Evolutionary conservation across 1,139 yeast species (phyloP).

Genomic region (Kodamaea arcana): DNA sequence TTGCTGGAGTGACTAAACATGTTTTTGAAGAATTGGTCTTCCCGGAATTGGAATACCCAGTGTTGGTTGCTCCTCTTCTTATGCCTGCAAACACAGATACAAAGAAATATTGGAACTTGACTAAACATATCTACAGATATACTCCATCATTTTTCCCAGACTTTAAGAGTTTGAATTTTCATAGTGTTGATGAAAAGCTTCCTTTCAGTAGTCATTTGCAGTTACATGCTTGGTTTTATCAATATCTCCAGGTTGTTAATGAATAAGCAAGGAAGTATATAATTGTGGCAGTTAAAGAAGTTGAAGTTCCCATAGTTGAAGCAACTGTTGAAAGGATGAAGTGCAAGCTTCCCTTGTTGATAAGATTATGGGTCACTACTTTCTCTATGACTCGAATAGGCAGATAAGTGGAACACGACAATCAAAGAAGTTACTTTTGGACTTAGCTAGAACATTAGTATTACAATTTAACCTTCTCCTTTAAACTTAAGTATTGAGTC

Average conservation of each 20-base stretch:
- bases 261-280: no score
- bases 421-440: no score
- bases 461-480: no score
- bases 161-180: constrained; percentile 22
- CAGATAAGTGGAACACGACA: no score
- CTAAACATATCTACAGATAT: constrained; percentile 70
- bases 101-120: constrained; percentile 67
- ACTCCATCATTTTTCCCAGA: constrained; percentile 35
- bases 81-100: constrained; percentile 88
- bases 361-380: no score
- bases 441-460: no score
- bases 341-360: no score
- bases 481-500: no score
- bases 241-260: constrained; percentile 26
- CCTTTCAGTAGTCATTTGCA: constrained; percentile 38
- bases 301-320: no score
- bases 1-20: constrained; percentile 43
- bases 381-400: no score
- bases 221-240: constrained; percentile 39
- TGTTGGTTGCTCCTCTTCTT: constrained; percentile 60
- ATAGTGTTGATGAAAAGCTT: constrained; percentile 41
- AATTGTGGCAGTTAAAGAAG: no score
- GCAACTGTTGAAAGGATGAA: no score
- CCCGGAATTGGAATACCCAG: constrained; percentile 32
- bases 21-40: constrained; percentile 40